These are phyloP conservation scores for Pichia cephalocereana DNA, from an alignment of 805 yeast species.

Conservation along the genomic window DNA sequence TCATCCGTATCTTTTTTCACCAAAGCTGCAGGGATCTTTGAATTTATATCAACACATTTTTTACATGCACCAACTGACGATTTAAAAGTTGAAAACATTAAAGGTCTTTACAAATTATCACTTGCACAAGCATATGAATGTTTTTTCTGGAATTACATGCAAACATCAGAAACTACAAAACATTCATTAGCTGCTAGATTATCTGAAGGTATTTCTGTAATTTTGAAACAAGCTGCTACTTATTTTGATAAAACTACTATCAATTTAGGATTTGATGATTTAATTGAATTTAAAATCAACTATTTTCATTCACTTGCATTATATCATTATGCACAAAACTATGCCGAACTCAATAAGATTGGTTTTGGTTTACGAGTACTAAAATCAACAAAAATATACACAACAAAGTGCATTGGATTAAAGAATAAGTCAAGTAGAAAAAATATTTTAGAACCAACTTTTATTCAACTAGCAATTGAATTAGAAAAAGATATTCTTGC, in stretches of 20 bases:
- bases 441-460: background rate
- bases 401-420: background rate
- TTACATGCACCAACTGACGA: conserved; percentile 84
- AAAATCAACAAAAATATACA: conserved; percentile 25
- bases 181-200: conserved; percentile 69
- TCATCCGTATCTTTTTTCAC: conserved; percentile 53
- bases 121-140: conserved; percentile 87
- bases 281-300: conserved; percentile 40
- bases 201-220: conserved; percentile 49
- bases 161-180: conserved; percentile 34
- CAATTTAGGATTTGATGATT: conserved; percentile 39
- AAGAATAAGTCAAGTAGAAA: background rate
- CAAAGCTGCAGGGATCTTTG: conserved; percentile 70
- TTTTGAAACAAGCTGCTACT: conserved; percentile 41
- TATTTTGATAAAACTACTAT: background rate
- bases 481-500: conserved; percentile 11
- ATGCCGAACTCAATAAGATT: conserved; percentile 47
- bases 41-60: conserved; percentile 68
- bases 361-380: conserved; percentile 73
- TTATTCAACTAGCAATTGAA: conserved; percentile 1
- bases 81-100: conserved; percentile 56
- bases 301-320: conserved; percentile 53
- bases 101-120: conserved; percentile 54
- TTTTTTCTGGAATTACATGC: conserved; percentile 56
- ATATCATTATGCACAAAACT: conserved; percentile 47